Percentiles rank a stretch among this genome's conserved stretches.
phyloP scores from a whole-genome alignment of 768 basidiomycete species.

The Termitomyces eurrhizus region DNA sequence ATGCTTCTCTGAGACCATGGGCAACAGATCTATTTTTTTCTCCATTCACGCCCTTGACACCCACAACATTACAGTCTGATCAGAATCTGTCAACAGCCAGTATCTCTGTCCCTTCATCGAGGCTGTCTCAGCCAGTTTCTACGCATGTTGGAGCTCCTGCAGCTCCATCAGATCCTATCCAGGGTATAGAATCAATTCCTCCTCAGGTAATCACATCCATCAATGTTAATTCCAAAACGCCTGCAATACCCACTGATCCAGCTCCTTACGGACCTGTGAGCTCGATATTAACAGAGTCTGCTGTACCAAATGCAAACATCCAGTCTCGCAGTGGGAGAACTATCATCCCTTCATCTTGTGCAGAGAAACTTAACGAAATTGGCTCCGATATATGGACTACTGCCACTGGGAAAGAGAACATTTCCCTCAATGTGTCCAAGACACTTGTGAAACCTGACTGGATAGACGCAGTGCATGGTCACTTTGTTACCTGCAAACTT shows the following conservation, averaged over 20 bases:
- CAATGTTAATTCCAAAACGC: too few relatives aligned
- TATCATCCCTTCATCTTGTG: not conserved
- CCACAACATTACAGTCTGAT: not conserved
- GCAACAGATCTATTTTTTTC: not conserved
- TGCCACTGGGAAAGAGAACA: not conserved
- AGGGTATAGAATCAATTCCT: too few relatives aligned
- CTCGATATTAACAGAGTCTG: not conserved
- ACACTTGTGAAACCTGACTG: not conserved
- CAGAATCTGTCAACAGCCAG: too few relatives aligned
- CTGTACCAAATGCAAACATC: not conserved
- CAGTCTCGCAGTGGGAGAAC: not conserved
- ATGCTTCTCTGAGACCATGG: not conserved
- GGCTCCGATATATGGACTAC: not conserved
- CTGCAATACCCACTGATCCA: too few relatives aligned
- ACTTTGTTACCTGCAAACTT: conserved; percentile 8
- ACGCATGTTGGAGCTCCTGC: too few relatives aligned
- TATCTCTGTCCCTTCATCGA: too few relatives aligned
- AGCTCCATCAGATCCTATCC: too few relatives aligned
- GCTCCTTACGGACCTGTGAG: too few relatives aligned
- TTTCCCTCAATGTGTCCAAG: not conserved
- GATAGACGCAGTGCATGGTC: not conserved
- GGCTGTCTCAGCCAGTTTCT: too few relatives aligned
- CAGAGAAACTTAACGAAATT: not conserved
- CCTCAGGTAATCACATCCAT: too few relatives aligned
- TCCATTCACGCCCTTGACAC: not conserved